These are phyloP conservation scores for Candida pseudoviswanathii DNA, from an alignment of 1,139 yeast genomes.

Conservation along the genomic window DNA sequence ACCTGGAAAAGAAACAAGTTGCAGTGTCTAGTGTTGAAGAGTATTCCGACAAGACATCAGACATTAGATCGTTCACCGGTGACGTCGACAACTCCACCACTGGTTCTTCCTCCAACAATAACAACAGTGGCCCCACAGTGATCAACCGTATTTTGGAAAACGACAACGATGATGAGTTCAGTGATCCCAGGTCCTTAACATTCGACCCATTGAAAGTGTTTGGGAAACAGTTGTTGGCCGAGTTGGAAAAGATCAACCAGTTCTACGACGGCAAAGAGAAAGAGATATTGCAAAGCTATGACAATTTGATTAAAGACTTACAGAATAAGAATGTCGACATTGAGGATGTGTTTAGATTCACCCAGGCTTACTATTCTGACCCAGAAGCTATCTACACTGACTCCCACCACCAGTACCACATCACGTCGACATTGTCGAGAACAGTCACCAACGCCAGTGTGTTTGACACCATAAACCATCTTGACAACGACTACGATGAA, in stretches of 20 bases:
- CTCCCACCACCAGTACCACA: constrained; percentile 27
- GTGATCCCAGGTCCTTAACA: constrained; percentile 20
- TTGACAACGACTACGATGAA: constrained; percentile 19
- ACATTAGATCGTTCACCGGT: constrained; percentile 22
- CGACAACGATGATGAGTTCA: constrained; percentile 12
- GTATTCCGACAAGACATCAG: constrained; percentile 12
- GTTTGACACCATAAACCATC: constrained; percentile 30
- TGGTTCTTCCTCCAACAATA: constrained; percentile 1
- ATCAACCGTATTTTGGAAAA: background rate
- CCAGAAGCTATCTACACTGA: constrained; percentile 21
- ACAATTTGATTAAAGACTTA: constrained; percentile 44
- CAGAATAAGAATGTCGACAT: constrained; percentile 31
- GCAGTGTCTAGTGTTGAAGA: constrained; percentile 5
- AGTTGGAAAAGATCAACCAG: constrained; percentile 55
- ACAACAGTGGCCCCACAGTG: background rate
- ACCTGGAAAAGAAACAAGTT: constrained; percentile 10
- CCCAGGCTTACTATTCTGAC: constrained; percentile 7
- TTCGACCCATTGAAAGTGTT: constrained; percentile 55
- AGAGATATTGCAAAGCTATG: constrained; percentile 49
- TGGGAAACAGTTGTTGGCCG: constrained; percentile 52
- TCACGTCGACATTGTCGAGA: constrained; percentile 29
- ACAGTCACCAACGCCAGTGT: constrained; percentile 34
- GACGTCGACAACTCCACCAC: constrained; percentile 32
- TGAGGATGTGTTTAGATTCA: constrained; percentile 27
- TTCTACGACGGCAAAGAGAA: constrained; percentile 55